Conservation (phyloP, 306 rosid species). For the Acacia acuminata region DNA sequence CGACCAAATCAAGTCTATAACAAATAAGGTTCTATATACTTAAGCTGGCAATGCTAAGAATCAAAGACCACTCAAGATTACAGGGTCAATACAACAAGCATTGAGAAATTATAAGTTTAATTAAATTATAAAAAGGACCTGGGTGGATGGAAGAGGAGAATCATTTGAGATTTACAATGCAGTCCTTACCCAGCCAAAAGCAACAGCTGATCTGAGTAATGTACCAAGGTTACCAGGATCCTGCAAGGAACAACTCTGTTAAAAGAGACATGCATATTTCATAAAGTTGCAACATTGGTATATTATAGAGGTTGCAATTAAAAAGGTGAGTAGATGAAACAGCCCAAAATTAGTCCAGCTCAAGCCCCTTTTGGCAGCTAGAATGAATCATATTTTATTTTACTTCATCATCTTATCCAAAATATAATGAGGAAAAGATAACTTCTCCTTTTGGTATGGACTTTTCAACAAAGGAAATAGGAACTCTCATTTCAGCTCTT, state of each 20-base stretch:
- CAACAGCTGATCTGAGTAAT: constrained; percentile 80
- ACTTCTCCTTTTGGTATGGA: neutral
- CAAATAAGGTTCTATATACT: neutral
- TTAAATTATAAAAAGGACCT: constrained; percentile 5
- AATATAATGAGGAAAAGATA: neutral
- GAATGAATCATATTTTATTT: constrained; percentile 8
- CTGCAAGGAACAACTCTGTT: constrained; percentile 51
- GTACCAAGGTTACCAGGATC: constrained; percentile 96
- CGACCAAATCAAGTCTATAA: neutral
- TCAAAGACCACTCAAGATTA: constrained; percentile 9
- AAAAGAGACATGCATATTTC: constrained; percentile 37
- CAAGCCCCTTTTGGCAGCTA: neutral
- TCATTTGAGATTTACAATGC: constrained; percentile 7
- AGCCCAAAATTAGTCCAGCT: constrained; percentile 9
- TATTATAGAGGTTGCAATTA: neutral
- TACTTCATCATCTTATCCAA: neutral
- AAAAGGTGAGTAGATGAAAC: neutral
- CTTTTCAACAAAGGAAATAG: neutral
- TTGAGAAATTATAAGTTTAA: neutral
- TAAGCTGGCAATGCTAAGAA: constrained; percentile 1
- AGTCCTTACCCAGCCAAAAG: constrained; percentile 85
- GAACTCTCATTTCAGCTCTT: neutral
- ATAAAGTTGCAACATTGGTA: constrained; percentile 11
- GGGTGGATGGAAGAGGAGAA: constrained; percentile 17
- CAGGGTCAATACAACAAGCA: constrained; percentile 9